Evolutionary conservation across 2,329 filamentous ascomycete species (phyloP).

Genomic region (Alternaria solani): DNA sequence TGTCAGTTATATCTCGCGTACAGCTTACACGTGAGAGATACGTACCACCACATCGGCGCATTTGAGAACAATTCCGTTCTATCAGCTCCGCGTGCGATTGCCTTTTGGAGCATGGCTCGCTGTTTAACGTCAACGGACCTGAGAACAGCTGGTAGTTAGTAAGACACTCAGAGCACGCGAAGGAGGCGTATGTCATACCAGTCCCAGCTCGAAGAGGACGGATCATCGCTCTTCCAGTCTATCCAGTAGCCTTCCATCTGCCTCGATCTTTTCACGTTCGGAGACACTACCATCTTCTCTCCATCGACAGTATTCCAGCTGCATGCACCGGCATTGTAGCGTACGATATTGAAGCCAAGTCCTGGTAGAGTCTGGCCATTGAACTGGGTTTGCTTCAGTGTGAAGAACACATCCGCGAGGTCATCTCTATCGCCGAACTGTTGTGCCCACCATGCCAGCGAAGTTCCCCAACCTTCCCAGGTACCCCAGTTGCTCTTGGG

Average conservation of each 20-base stretch:
- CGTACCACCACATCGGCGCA: slow-evolving; percentile 15
- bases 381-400: slow-evolving; percentile 8
- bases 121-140: slow-evolving; percentile 16
- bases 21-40: not conserved
- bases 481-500: slow-evolving; percentile 16
- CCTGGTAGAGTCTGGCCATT: slow-evolving; percentile 11
- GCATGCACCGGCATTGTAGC: slow-evolving; percentile 18
- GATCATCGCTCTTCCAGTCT: slow-evolving; percentile 12
- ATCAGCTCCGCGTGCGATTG: slow-evolving; percentile 13
- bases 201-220: slow-evolving; percentile 10
- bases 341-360: slow-evolving; percentile 15
- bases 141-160: not conserved
- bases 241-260: slow-evolving; percentile 19
- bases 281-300: slow-evolving; percentile 10
- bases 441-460: slow-evolving; percentile 19
- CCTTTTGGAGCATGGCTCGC: slow-evolving; percentile 13
- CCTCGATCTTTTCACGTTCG: slow-evolving; percentile 15
- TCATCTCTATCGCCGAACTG: slow-evolving; percentile 14
- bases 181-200: not conserved
- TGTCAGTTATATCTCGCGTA: not conserved
- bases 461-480: slow-evolving; percentile 19
- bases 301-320: slow-evolving; percentile 15
- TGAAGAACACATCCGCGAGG: slow-evolving; percentile 16
- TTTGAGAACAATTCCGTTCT: slow-evolving; percentile 14
- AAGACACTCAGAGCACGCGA: not conserved